phyloP scores from a whole-genome alignment of 495 filamentous ascomycete genomes.

The Trichoderma parareesei region DNA sequence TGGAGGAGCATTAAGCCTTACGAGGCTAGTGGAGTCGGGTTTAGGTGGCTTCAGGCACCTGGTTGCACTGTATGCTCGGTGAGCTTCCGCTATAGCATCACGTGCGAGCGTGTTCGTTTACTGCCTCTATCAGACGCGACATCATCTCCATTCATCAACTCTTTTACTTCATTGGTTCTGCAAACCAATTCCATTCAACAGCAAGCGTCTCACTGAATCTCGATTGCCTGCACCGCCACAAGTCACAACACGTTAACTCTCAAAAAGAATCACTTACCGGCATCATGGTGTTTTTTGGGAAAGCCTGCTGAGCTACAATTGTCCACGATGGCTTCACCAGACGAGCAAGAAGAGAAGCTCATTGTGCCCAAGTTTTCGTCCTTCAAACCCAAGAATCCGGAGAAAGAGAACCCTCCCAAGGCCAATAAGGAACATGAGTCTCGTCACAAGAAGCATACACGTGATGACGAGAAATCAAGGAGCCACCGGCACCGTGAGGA shows the following conservation, averaged over 20 bases:
- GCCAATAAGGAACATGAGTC: neutral
- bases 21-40: too few relatives aligned
- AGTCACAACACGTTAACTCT: neutral
- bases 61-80: too few relatives aligned
- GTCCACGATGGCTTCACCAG: neutral
- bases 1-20: too few relatives aligned
- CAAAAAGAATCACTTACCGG: neutral
- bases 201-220: too few relatives aligned
- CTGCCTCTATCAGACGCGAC: too few relatives aligned
- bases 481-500: neutral
- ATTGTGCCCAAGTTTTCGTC: conserved; percentile 14
- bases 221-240: neutral
- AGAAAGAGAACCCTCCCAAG: neutral
- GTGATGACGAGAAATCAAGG: conserved; percentile 4
- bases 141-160: too few relatives aligned
- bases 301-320: neutral
- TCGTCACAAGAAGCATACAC: neutral
- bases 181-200: neutral
- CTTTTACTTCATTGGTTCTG: neutral
- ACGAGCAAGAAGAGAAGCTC: neutral
- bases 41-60: too few relatives aligned
- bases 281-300: neutral
- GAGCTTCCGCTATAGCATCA: too few relatives aligned
- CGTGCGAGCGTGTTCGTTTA: too few relatives aligned
- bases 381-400: conserved; percentile 6